Evolutionary conservation across 1,139 yeast genomes (phyloP), one percentile per base, ranked within the genome.

Genomic region (Pneumocystis carinii): DNA sequence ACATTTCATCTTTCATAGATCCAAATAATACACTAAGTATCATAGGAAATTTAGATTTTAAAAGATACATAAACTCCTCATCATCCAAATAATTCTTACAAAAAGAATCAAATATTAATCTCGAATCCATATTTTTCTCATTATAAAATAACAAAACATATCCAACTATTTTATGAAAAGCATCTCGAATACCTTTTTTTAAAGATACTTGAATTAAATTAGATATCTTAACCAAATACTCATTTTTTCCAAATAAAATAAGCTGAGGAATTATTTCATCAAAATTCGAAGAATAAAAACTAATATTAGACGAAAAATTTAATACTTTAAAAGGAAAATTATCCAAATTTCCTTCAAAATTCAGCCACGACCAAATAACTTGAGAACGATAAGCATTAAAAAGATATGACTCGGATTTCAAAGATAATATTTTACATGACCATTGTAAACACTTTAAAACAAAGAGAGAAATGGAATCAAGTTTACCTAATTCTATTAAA

Each of bases 361-460:
- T 65, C 70, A 74, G 71, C 83, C 83, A 80, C 24, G 42, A 41
- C 73, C 73, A 63, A 71, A 74, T 55, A 80, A 70, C 0, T 80
- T 68, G 59, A 78, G 77, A 24, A 75, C 65, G 59, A 70, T 71
- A 32, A 71, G 68, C 6, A 66, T 36, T n/a, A 67, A 67, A 63
- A 79, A 78, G 12, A 79, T 66, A 1, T 67, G 67, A 36, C 59
- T 38, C 12, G 63, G 32, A 29, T 15, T 35, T 12, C 64, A 27
- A 4, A 63, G 62, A 10, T 24, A 59, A 17, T 17, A 60, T n/a
- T 7, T 19, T 12, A 66, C 66, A 12, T 61, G 62, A 17, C 59
- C 32, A 10, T 39, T 35, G 39, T 64, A 66, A 35, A 64, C 62
- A 37, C 36, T 61, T 5, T 61, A 36, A 5, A 61, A 48, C 63